phyloP scores from a whole-genome alignment of 768 basidiomycete species.

The Hebeloma cylindrosporum region DNA sequence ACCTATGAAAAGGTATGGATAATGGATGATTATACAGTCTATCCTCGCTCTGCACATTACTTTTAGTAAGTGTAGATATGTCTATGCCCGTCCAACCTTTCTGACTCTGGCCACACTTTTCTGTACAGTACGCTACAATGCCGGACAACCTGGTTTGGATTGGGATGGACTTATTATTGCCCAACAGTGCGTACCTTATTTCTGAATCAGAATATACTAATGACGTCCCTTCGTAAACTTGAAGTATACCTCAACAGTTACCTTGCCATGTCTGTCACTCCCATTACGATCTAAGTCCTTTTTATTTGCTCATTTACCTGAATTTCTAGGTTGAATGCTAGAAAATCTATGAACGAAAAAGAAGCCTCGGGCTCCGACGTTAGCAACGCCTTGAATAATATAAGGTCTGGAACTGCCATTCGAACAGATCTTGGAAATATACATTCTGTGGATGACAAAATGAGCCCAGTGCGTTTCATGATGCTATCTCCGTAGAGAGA shows the following conservation, averaged over 20 bases:
- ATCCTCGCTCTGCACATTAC: slow-evolving; percentile 40
- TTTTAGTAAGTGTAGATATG: slow-evolving; percentile 31
- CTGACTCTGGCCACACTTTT: too few relatives aligned
- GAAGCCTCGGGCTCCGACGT: too few relatives aligned
- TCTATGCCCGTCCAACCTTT: slow-evolving; percentile 18
- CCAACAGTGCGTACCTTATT: slow-evolving; percentile 33
- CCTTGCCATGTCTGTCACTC: slow-evolving; percentile 9
- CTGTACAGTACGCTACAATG: slow-evolving; percentile 23
- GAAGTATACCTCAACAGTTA: slow-evolving; percentile 17
- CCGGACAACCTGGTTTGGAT: slow-evolving; percentile 40
- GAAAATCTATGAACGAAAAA: background rate
- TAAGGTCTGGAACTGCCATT: too few relatives aligned
- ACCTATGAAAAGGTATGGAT: background rate
- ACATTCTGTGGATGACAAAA: too few relatives aligned
- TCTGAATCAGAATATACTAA: background rate
- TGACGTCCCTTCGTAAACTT: background rate
- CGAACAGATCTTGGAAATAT: too few relatives aligned
- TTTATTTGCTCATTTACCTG: too few relatives aligned
- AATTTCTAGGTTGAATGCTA: slow-evolving; percentile 4
- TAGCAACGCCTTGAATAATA: too few relatives aligned
- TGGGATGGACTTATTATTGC: slow-evolving; percentile 40
- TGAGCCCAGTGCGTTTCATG: too few relatives aligned
- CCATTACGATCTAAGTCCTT: background rate
- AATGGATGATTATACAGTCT: slow-evolving; percentile 29
- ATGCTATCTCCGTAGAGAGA: too few relatives aligned